Base-by-base conservation (phyloP, 371 early-diverging fungal species). In the Vairimorpha ceranae region DNA sequence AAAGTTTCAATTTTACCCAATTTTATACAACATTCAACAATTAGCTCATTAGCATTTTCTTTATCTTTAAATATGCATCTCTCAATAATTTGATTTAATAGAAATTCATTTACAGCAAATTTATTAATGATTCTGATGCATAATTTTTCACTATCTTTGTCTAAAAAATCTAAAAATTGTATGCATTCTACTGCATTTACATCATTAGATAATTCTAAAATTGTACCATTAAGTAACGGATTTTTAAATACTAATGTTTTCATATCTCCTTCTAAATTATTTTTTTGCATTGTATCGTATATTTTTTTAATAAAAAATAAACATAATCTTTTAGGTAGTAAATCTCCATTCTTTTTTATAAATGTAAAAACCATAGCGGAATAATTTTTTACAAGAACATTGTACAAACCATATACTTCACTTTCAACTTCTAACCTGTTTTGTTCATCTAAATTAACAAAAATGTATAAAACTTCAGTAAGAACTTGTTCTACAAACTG, bases 111-210 rank as follows among this genome's bases (percentile, higher is more conserved):
- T 6, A 73, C 19, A 8, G 36, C 17, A 66, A 74, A 77, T 59
- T 66, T 65, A 19, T 60, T 54, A 0, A 80, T 25, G 30, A 80
- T 74, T 38, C 36, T 48, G 4, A 70, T 41, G 7, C 59, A 52
- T 19, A 77, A 61, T 38, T 58, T 76, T n/a, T 51, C 60, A 32
- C 52, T 15, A 21, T 80, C 80, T 38, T 77, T 80, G 32, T 80
- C 80, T n/a, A 12, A 33, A 6, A 76, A 52, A 74, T 80, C 77
- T 14, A 80, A 58, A n/a, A 56, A 38, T 27, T 58, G 27, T 7
- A 80, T 65, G 7, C 69, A 38, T 15, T 68, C 59, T 17, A 69
- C 30, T 12, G 64, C 43, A 17, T 33, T 63, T 10, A 29, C 2
- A 32, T 77, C 72, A 30, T 67, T 68, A 21, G 7, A 72, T n/a